phyloP scores from a whole-genome alignment of 768 basidiomycete genomes.

The Calvatia gigantea region DNA sequence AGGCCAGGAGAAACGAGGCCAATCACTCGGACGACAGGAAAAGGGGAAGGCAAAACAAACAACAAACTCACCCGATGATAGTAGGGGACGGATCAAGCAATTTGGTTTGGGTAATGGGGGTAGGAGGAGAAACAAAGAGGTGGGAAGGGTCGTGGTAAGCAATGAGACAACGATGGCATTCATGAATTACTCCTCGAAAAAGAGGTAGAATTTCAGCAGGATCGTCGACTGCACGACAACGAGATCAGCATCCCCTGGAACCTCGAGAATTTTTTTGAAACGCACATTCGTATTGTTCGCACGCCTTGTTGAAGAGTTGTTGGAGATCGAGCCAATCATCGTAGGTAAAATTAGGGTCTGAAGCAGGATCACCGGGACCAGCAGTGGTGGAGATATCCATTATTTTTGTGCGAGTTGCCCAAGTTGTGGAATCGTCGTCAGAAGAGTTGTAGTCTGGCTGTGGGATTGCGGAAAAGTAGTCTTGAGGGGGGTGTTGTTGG shows the following conservation, averaged over 20 bases:
- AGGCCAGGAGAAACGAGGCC: not conserved
- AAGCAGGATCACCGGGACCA: conserved; percentile 15
- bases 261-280: conserved; percentile 9
- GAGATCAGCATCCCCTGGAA: not conserved
- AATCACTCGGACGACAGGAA: conserved; percentile 1
- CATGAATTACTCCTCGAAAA: conserved; percentile 61
- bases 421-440: conserved; percentile 22
- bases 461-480: conserved; percentile 28
- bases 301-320: conserved; percentile 54
- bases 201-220: conserved; percentile 47
- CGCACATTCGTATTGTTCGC: conserved; percentile 58
- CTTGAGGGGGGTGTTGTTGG: conserved; percentile 23
- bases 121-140: conserved; percentile 31
- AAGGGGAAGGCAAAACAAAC: too few relatives aligned
- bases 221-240: conserved; percentile 35
- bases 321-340: conserved; percentile 68
- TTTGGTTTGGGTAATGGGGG: conserved; percentile 3
- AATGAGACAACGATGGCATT: conserved; percentile 61
- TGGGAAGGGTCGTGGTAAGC: conserved; percentile 54
- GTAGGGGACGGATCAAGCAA: not conserved
- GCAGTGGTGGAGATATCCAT: conserved; percentile 40
- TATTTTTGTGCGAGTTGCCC: conserved; percentile 30
- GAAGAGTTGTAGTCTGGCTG: conserved; percentile 16
- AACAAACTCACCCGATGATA: too few relatives aligned
- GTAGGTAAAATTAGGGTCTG: conserved; percentile 19